Evolutionary conservation across 371 early-diverging fungal genomes (phyloP), one percentile per base, ranked within the genome.

Genomic region (Mortierella sp.): DNA sequence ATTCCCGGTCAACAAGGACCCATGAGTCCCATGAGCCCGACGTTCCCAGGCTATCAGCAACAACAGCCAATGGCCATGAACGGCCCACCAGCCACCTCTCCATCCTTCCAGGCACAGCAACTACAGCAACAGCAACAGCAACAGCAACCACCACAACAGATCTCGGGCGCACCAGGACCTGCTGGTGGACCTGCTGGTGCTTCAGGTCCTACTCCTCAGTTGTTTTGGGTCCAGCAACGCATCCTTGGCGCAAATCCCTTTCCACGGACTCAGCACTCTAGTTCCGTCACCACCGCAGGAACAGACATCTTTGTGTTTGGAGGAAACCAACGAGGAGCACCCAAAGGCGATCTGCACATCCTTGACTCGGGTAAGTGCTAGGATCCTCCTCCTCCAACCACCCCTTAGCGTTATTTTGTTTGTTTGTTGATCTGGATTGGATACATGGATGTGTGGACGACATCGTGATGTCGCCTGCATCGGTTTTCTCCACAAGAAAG

Each of bases 221-320:
- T 73, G 56, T 59, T 67, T 37, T 73, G 74, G 74, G 52, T 63
- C 13, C 67, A 73, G 43, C 67, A 67, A 40, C 74, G 74, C 9
- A 67, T 67, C 29, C 67, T 67, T 54, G 74, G 74, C 19, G 43
- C 60, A 14, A 73, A 73, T 37, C 74, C 82, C 39, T 64, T 86
- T 54, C 83, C 91, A 7, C 80, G 91, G 61, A 79, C 80, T 25
- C 88, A 88, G 7, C 91, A 90, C 73, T 79, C 86, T 40, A 79
- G 86, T 17, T 79, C 83, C 25, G 74, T 79, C 12, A 57, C 81
- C 14, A 66, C 85, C 13, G 65, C 82, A 9, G 86, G 87, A n/a
- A 74, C 79, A 3, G 72, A 82, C 21, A 77, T 90, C 14, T 79
- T 83, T 40, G 47, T 89, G 37, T 86, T 77, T 79, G 91, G 91